Conservation (phyloP, 768 basidiomycete species). For the Termitomyces sp. region DNA sequence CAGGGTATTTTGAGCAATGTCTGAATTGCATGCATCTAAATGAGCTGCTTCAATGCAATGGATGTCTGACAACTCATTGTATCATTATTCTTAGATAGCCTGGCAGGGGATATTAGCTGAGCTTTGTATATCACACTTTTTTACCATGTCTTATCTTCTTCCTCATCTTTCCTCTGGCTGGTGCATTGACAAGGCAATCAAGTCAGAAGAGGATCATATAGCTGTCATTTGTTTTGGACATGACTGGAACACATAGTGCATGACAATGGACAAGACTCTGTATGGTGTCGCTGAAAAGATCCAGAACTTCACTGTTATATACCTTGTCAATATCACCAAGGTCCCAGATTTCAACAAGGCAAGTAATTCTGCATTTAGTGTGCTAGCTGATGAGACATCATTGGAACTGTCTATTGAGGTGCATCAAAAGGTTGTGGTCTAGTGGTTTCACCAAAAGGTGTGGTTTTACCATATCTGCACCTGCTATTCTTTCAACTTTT, state of each 20-base stretch:
- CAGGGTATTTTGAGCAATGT: not conserved
- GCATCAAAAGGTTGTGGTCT: constrained; percentile 97
- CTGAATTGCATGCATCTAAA: not conserved
- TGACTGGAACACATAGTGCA: constrained; percentile 91
- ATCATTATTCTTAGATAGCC: not conserved
- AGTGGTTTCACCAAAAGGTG: constrained; percentile 94
- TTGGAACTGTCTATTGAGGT: constrained; percentile 97
- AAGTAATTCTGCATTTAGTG: constrained; percentile 16
- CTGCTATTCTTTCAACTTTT: not conserved
- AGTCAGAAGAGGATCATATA: constrained; percentile 94
- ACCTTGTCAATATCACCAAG: constrained; percentile 90
- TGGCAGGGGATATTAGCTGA: not conserved
- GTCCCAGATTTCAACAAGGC: constrained; percentile 99
- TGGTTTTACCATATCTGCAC: not conserved
- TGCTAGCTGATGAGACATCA: constrained; percentile 55
- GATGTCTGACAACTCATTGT: not conserved
- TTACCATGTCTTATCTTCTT: constrained; percentile 81
- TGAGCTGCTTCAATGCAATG: not conserved
- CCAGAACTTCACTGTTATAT: constrained; percentile 98
- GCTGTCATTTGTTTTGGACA: constrained; percentile 95
- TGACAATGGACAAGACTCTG: constrained; percentile 99
- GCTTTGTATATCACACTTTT: not conserved
- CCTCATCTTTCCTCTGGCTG: constrained; percentile 89
- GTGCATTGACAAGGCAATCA: constrained; percentile 99
- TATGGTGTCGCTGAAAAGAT: constrained; percentile 92